phyloP scores from a whole-genome alignment of 164 flowering plant genomes.

The Malania oleifera region DNA sequence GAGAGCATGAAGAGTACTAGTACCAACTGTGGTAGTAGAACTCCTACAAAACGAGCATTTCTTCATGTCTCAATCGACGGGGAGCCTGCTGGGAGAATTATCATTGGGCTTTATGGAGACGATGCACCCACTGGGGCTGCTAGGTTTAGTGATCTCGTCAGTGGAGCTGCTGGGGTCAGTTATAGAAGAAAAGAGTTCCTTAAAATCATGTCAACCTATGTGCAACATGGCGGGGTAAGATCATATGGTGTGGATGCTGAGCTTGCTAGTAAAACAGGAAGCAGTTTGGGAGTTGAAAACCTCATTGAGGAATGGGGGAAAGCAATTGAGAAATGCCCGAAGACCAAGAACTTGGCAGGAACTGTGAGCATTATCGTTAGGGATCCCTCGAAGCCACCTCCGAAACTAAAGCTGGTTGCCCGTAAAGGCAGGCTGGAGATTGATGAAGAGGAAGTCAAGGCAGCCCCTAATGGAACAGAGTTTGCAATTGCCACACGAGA shows the following conservation, averaged over 20 bases:
- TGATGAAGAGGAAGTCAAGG: slow-evolving; percentile 69
- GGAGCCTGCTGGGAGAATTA: slow-evolving; percentile 58
- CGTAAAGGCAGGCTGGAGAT: slow-evolving; percentile 75
- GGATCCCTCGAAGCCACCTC: slow-evolving; percentile 77
- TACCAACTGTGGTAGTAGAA: slow-evolving; percentile 5
- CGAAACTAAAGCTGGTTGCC: slow-evolving; percentile 80
- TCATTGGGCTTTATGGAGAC: slow-evolving; percentile 51
- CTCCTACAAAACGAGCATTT: slow-evolving; percentile 50
- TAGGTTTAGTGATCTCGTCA: slow-evolving; percentile 54
- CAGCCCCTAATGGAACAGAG: slow-evolving; percentile 84
- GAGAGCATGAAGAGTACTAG: neutral
- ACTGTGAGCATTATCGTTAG: slow-evolving; percentile 67
- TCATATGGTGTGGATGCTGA: slow-evolving; percentile 87
- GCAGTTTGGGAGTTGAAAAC: slow-evolving; percentile 28
- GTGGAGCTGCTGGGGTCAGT: slow-evolving; percentile 72
- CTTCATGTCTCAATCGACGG: slow-evolving; percentile 78
- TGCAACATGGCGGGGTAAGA: slow-evolving; percentile 85
- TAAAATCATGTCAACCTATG: slow-evolving; percentile 78
- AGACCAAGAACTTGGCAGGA: slow-evolving; percentile 59
- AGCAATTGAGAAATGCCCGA: slow-evolving; percentile 30
- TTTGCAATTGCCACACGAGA: slow-evolving; percentile 59
- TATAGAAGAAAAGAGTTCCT: slow-evolving; percentile 88
- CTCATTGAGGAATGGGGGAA: slow-evolving; percentile 41
- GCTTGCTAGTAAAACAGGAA: slow-evolving; percentile 48
- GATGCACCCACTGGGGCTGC: slow-evolving; percentile 49